Conservation (phyloP, 495 filamentous ascomycete species). For the Staphylotrichum longicolle region DNA sequence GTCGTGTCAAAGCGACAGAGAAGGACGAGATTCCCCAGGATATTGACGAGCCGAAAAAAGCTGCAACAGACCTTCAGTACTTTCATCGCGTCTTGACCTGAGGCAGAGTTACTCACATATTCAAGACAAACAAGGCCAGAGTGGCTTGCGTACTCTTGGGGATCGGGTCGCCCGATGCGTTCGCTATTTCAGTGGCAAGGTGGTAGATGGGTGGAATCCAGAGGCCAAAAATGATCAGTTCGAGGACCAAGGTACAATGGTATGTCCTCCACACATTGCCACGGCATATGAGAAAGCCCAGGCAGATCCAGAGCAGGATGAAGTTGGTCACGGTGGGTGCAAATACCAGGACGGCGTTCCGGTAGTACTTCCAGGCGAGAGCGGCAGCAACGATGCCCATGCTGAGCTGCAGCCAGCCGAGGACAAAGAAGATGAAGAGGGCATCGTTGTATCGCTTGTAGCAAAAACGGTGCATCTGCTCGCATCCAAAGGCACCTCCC, state of each 20-base stretch:
- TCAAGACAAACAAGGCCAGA: constrained; percentile 27
- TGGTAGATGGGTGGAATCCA: constrained; percentile 35
- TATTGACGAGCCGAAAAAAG: constrained; percentile 31
- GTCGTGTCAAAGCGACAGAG: constrained; percentile 27
- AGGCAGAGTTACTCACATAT: constrained; percentile 26
- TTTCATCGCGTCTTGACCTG: too few relatives aligned
- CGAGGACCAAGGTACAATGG: constrained; percentile 24
- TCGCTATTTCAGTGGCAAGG: constrained; percentile 16
- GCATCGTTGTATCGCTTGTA: constrained; percentile 29
- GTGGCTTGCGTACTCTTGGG: constrained; percentile 16
- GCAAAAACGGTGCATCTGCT: constrained; percentile 33
- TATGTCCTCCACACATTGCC: constrained; percentile 24
- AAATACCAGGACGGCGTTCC: constrained; percentile 25
- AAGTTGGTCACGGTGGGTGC: constrained; percentile 32
- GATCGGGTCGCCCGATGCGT: not conserved
- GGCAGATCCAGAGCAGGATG: constrained; percentile 32
- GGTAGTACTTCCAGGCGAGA: constrained; percentile 31
- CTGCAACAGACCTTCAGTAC: constrained; percentile 7
- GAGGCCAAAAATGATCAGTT: constrained; percentile 31
- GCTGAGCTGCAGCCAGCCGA: constrained; percentile 33
- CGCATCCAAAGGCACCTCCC: constrained; percentile 18
- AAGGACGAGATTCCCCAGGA: constrained; percentile 28
- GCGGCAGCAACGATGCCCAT: constrained; percentile 28
- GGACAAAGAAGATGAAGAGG: constrained; percentile 25
- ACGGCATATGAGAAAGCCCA: constrained; percentile 24